phyloP scores from a whole-genome alignment of 345 rosid species.

The Trapa bicornis region DNA sequence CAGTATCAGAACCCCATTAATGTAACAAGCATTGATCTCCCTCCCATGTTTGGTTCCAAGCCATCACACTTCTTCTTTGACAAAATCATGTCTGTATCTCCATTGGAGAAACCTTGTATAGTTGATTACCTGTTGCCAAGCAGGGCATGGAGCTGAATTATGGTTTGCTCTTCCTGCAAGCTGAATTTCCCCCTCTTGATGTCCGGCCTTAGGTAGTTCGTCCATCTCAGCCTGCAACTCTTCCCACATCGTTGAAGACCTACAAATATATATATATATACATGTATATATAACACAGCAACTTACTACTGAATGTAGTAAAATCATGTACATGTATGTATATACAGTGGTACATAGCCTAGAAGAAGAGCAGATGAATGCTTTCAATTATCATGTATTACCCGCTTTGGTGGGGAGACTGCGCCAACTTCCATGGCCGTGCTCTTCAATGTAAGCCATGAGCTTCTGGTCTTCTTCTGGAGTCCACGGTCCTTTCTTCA shows the following conservation, averaged over 20 bases:
- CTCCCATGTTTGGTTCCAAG: too few relatives aligned
- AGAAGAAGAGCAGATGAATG: too few relatives aligned
- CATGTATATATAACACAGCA: too few relatives aligned
- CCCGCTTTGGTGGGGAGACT: conserved; percentile 83
- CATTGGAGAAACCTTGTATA: too few relatives aligned
- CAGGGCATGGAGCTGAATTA: conserved; percentile 50
- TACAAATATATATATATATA: neutral
- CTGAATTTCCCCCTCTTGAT: conserved; percentile 51
- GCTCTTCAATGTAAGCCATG: conserved; percentile 75
- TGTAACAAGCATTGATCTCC: too few relatives aligned
- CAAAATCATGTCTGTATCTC: too few relatives aligned
- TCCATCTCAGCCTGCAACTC: conserved; percentile 53
- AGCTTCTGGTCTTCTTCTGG: conserved; percentile 94
- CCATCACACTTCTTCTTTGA: too few relatives aligned
- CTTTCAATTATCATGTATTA: conserved; percentile 5
- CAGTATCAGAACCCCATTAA: too few relatives aligned
- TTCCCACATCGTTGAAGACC: conserved; percentile 56
- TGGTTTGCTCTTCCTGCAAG: conserved; percentile 44
- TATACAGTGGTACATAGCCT: too few relatives aligned
- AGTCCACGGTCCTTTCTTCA: conserved; percentile 98
- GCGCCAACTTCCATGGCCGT: conserved; percentile 97
- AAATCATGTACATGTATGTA: too few relatives aligned
- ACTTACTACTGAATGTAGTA: too few relatives aligned
- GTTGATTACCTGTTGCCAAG: conserved; percentile 36
- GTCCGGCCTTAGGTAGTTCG: conserved; percentile 44